Base-by-base conservation (phyloP, 768 basidiomycete genomes). In the Daedalea quercina region DNA sequence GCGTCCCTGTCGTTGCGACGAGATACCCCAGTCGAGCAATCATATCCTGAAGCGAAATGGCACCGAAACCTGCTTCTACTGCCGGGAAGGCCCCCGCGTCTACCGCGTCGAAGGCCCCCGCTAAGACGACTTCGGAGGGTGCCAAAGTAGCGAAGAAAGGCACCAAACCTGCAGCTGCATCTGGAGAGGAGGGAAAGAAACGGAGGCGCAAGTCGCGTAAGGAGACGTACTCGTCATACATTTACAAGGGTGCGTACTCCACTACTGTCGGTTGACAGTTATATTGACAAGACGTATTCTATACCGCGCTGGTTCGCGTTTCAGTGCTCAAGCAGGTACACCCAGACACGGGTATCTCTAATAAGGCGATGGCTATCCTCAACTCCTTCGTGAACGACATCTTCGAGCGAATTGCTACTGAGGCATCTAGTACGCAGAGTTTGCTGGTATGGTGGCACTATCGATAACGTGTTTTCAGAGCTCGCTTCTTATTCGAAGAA, bases 331-430 rank as follows among this genome's bases (percentile, higher is more conserved):
- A 91, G 73, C 93, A 97, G 76, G 94, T 97, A 54, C 95, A 97
- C 77, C 93, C 94, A 48, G 95, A 97, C 66, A 98, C 92, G 47
- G 95, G 94, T 85, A 97, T 97, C 75, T 94, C 94, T 51, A 97
- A 96, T 84, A 95, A 95, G 79, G 93, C 92, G 20, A 94, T 95
- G 91, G 88, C 92, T 55, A 94, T 96, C 67, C 73, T 96, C 53
- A 95, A 95, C 79, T 90, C 87, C 53, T 96, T 96, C 66, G 93
- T 96, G 65, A 94, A 94, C 64, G 93, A 96, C 62, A 95, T 92
- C 60, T 93, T 92, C 59, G 90, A 92, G 67, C 88, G 90, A n/a
- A 91, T 94, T 62, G 90, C 90, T 11, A 83, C 86, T 0, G 91
- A 94, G 67, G 91, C 90, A 35, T 91, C 90, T 52, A 92, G 88